Base-by-base conservation (phyloP, 495 filamentous ascomycete genomes). In the Trypethelium eluteriae region DNA sequence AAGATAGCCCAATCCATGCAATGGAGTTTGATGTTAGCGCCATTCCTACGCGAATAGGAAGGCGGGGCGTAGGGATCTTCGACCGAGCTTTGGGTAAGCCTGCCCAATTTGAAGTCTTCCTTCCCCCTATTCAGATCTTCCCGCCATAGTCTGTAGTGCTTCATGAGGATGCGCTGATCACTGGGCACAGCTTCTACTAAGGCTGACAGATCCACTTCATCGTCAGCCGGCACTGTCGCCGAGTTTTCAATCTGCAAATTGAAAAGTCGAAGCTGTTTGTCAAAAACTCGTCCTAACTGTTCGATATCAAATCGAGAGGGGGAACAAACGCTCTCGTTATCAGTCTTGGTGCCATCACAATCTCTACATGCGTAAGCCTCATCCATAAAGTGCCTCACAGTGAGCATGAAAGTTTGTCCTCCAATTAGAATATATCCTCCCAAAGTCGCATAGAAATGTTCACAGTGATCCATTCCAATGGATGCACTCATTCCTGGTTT, bases 1-100 rank as follows among this genome's bases (percentile, higher is more conserved):
- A 53, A 53, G 11, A 53, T 53, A 25, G 49, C 10, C 49, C 49
- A 53, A 53, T 53, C 49, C 49, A 53, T 53, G n/a, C 49, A 25
- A 2, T 53, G 49, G n/a, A 53, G n/a, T 25, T 53, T 18, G 49
- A 53, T 2, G n/a, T 53, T 53, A 2, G 0, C 18, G n/a, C 2
- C n/a, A 5, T 53, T 53, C 16, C 0, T 5, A 14, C 49, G 49
- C 49, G 5, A 2, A 53, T 16, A 53, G 10, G 1, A 11, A 5
- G 49, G 49, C 1, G 10, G 0, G 5, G n/a, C 49, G 49, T 14
- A 5, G 2, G 9, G 0, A 25, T 53, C 49, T 53, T 53, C 49
- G 49, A 2, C 16, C n/a, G 49, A 53, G 18, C 49, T 53, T 0
- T 53, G 2, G 11, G 2, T 2, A 9, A 53, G n/a, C 9, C 2